Evolutionary conservation across 495 filamentous ascomycete species (phyloP), one percentile per base, ranked within the genome.

Genomic region (Lophiotrema nucula): DNA sequence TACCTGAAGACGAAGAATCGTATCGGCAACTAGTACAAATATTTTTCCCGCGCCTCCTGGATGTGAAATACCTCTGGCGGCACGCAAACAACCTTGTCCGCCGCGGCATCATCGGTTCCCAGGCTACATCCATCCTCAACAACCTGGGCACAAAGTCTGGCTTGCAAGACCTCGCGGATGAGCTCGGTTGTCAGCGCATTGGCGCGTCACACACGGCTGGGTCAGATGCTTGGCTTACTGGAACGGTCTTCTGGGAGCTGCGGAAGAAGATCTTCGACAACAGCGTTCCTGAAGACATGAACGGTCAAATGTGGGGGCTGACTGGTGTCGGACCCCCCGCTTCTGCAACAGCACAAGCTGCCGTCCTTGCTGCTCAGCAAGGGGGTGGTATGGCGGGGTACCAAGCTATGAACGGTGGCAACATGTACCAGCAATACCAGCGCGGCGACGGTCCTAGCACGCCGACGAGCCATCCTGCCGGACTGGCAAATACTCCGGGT

Each of bases 31-130:
- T 89, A 16, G 87, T 97, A 56, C 86, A 85, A 53, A 87, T 88
- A 45, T 97, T 90, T 77, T 98, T 98, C 73, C 95, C 93, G 0
- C 83, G 82, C 6, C 82, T 96, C 0, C 95, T 92, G 71, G 93
- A 98, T 66, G 92, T 97, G 68, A 98, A 98, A 74, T 96, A 90
- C 73, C 83, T 98, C 43, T 92, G 96, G 83, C 96, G 96, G 68
- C 84, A 92, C 60, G 84, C 83, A 16, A 83, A 81, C 54, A 83
- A 86, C 10, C 53, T 66, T 10, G 42, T 58, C 37, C 49, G 47
- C 27, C 44, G 53, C 12, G 56, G 86, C 85, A 13, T 75, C 81
- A 46, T 87, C 87, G 41, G 76, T 78, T 0, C 53, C 44, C 74
- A 79, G 27, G 83, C 81, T 2, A 74, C 76, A 12, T 85, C 87